A percentile compares a stretch with the other conserved stretches of the same genome.
Conservation (phyloP, 768 basidiomycete species). For the Phaffia australis region DNA sequence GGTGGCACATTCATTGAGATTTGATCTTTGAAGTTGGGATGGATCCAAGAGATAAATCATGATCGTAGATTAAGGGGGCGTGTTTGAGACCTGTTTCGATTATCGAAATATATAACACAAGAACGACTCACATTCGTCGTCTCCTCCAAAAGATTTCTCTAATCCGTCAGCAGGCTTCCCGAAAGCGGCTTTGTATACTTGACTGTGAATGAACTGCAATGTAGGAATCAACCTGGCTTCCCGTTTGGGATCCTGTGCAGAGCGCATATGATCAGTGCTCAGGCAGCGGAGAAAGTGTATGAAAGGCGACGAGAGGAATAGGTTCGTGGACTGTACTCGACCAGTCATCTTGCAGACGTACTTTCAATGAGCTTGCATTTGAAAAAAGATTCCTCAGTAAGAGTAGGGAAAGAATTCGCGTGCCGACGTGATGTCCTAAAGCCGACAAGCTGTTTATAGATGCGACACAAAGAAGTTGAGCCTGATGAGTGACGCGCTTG, state of each 20-base stretch:
- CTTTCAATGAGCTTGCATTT: slow-evolving; percentile 30
- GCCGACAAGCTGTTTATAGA: slow-evolving; percentile 59
- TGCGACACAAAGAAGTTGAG: not conserved
- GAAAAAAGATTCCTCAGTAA: slow-evolving; percentile 35
- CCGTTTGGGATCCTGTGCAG: slow-evolving; percentile 69
- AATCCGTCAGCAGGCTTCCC: slow-evolving; percentile 88
- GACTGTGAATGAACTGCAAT: slow-evolving; percentile 86
- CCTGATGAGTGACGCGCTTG: not conserved
- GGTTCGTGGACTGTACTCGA: not conserved
- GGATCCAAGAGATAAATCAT: not conserved
- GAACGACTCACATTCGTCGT: slow-evolving; percentile 70
- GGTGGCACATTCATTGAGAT: slow-evolving; percentile 93
- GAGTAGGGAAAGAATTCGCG: slow-evolving; percentile 51
- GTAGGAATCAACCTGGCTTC: slow-evolving; percentile 83
- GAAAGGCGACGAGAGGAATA: not conserved
- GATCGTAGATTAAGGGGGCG: not conserved
- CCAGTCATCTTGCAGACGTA: slow-evolving; percentile 11
- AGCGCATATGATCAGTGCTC: not conserved
- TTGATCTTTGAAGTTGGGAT: slow-evolving; percentile 58
- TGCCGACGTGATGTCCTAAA: slow-evolving; percentile 83
- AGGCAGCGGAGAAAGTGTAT: not conserved
- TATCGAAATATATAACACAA: not conserved
- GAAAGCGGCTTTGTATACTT: slow-evolving; percentile 89
- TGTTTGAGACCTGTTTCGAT: not conserved
- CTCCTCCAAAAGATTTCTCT: slow-evolving; percentile 90